Evolutionary conservation across 176 grass and related monocot genomes (phyloP).

Genomic region (Lolium multiflorum): DNA sequence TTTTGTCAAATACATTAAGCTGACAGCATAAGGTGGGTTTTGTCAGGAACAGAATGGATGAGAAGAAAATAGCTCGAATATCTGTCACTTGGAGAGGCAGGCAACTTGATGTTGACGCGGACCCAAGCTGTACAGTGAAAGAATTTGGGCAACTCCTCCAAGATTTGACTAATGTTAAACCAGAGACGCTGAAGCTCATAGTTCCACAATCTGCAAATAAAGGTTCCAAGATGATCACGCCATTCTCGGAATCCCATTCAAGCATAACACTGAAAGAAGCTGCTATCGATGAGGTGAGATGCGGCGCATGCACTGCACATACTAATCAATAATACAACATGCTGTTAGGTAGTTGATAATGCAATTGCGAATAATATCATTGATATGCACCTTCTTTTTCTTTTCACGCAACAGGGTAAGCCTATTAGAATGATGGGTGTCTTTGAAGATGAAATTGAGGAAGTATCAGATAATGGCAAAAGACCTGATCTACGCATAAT

Average conservation of each 20-base stretch:
- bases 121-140: slow-evolving; percentile 72
- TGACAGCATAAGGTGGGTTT: slow-evolving; percentile 11
- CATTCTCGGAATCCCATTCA: slow-evolving; percentile 66
- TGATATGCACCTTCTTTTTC: not conserved
- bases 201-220: slow-evolving; percentile 71
- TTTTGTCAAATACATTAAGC: not conserved
- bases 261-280: slow-evolving; percentile 71
- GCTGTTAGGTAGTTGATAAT: slow-evolving; percentile 13
- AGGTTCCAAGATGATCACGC: slow-evolving; percentile 78
- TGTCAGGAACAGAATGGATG: slow-evolving; percentile 56
- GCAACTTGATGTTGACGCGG: slow-evolving; percentile 69
- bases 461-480: slow-evolving; percentile 84
- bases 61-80: slow-evolving; percentile 54
- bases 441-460: slow-evolving; percentile 87
- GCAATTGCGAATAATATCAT: slow-evolving; percentile 31
- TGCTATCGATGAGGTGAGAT: slow-evolving; percentile 66
- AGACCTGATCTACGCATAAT: slow-evolving; percentile 67
- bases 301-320: not conserved
- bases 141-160: slow-evolving; percentile 82
- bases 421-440: slow-evolving; percentile 91
- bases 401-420: slow-evolving; percentile 61
- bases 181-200: slow-evolving; percentile 86
- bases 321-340: not conserved
- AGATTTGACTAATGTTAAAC: slow-evolving; percentile 83
- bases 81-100: slow-evolving; percentile 84